Evolutionary conservation across 192 early-diverging fungal genomes (phyloP), one percentile per base, ranked within the genome.

Genomic region (Rhizophagus clarus): DNA sequence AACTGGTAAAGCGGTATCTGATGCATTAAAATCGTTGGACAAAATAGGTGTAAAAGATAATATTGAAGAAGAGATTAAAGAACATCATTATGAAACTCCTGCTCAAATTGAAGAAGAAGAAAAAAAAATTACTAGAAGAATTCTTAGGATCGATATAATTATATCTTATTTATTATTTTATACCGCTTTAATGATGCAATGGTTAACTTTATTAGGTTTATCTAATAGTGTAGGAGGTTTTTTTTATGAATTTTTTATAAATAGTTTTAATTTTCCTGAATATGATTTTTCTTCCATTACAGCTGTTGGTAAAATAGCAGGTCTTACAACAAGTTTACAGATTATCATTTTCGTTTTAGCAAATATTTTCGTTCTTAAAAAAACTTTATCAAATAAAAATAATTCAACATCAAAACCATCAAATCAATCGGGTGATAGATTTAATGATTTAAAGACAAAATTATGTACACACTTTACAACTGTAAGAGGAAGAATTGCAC

Each of bases 231-330:
- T 77, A n/a, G 60, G 32, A 22, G 20, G 61, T 64, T 77, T 77
- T 42, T 28, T 77, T n/a, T 77, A 64, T 34, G 42, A 77, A 45
- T 22, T 77, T 26, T 64, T 77, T 42, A 76, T 76, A 26, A 56
- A 56, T 62, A 37, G 29, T 32, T 62, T 76, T n/a, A 29, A 76
- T 40, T 14, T 76, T 26, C n/a, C 74, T 2, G 61, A 77, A 66
- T 77, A 61, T 61, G 20, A 77, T 66, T 77, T 77, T 64, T 20
- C 22, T 26, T 24, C 62, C 5, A 22, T 64, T 64, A 34, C 29
- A n/a, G 66, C 56, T 0, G 28, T 77, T 26, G 62, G 62, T n/a
- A 66, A 77, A 64, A 66, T 77, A 26, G 32, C 40, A 24, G 74
- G 74, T 37, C 29, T 24, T 56, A 76, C 61, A 0, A 14, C 14